Evolutionary conservation across 2,329 filamentous ascomycete genomes (phyloP).

Genomic region (Tolypocladium endophyticum): DNA sequence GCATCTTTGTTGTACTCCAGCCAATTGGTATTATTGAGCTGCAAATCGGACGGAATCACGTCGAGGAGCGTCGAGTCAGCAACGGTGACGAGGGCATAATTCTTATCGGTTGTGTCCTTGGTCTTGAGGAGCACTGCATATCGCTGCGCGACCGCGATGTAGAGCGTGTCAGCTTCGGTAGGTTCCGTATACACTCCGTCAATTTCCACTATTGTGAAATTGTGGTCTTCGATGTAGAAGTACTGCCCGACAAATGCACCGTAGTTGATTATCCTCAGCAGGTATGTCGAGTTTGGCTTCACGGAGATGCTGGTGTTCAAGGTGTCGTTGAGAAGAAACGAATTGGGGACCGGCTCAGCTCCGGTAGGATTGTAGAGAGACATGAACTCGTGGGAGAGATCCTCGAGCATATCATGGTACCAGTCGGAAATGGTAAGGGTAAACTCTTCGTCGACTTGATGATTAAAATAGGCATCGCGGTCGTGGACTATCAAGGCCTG

Average conservation of each 20-base stretch:
- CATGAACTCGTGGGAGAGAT: background rate
- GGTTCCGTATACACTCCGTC: background rate
- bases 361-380: background rate
- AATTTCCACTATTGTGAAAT: background rate
- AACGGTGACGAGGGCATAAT: background rate
- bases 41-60: background rate
- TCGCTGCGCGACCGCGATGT: background rate
- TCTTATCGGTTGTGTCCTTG: background rate
- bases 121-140: background rate
- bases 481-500: slow-evolving; percentile 38
- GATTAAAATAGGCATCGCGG: background rate
- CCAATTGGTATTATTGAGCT: background rate
- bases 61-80: background rate
- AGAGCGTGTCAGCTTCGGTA: background rate
- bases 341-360: background rate
- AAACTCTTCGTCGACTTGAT: background rate
- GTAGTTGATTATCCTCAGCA: background rate
- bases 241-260: background rate
- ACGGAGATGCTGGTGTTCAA: background rate
- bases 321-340: background rate
- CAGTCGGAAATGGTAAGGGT: background rate
- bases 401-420: background rate
- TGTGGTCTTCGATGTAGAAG: background rate
- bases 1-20: background rate
- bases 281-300: background rate